Percentiles rank a stretch among this genome's conserved stretches.
Conservation (phyloP, 2,329 filamentous ascomycete genomes). For the Botryotinia globosa region DNA sequence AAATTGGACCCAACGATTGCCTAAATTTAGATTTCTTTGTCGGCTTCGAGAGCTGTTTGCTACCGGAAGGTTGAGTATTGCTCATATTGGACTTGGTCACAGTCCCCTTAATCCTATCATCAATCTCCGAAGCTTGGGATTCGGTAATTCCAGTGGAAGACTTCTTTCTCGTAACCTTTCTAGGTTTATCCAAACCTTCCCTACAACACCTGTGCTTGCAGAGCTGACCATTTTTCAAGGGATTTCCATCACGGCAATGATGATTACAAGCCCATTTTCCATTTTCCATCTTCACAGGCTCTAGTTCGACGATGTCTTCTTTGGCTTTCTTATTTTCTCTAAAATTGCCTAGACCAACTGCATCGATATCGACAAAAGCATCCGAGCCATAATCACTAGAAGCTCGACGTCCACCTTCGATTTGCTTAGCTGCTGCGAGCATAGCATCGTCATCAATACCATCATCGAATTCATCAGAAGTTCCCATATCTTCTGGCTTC, state of each 20-base stretch:
- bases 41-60: neutral
- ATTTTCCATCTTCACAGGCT: slow-evolving; percentile 58
- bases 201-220: slow-evolving; percentile 74
- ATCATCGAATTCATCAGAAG: slow-evolving; percentile 34
- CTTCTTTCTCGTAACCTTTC: slow-evolving; percentile 28
- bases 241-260: slow-evolving; percentile 48
- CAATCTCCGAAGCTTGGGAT: neutral
- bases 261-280: slow-evolving; percentile 76
- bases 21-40: neutral
- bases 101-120: neutral
- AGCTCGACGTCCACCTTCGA: slow-evolving; percentile 23
- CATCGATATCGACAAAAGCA: slow-evolving; percentile 54
- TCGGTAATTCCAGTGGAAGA: neutral
- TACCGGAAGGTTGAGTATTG: neutral
- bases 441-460: slow-evolving; percentile 46
- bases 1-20: neutral
- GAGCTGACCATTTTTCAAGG: slow-evolving; percentile 41
- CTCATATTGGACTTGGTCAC: neutral
- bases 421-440: slow-evolving; percentile 38
- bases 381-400: slow-evolving; percentile 40
- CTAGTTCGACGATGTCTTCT: slow-evolving; percentile 21
- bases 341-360: slow-evolving; percentile 27
- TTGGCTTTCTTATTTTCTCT: neutral
- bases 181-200: slow-evolving; percentile 65
- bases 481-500: neutral